These are phyloP conservation scores for Sporisorium sorghi DNA, from an alignment of 1,284 basidiomycete species.

Conservation along the genomic window DNA sequence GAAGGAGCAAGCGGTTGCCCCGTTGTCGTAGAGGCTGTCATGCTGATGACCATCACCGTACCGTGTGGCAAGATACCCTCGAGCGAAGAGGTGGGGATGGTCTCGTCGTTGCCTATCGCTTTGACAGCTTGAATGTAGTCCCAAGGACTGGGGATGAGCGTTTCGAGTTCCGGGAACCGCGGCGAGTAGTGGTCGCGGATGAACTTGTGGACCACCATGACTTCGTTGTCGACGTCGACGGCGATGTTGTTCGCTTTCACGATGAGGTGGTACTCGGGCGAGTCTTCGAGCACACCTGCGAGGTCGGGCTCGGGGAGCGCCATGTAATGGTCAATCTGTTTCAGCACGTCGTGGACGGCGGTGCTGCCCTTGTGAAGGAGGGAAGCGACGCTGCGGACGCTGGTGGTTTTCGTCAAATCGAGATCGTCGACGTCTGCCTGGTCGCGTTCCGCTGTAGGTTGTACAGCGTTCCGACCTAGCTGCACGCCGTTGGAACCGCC, in stretches of 20 bases:
- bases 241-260: slow-evolving; percentile 97
- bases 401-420: slow-evolving; percentile 86
- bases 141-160: slow-evolving; percentile 88
- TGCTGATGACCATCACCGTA: slow-evolving; percentile 93
- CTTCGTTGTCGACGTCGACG: slow-evolving; percentile 98
- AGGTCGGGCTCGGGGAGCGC: slow-evolving; percentile 81
- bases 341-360: slow-evolving; percentile 85
- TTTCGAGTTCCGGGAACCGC: slow-evolving; percentile 96
- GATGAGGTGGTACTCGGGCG: slow-evolving; percentile 95
- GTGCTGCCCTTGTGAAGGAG: slow-evolving; percentile 82
- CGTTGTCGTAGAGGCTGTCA: slow-evolving; percentile 86
- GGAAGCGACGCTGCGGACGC: slow-evolving; percentile 87
- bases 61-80: slow-evolving; percentile 86
- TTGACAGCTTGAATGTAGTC: slow-evolving; percentile 94
- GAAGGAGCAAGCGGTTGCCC: slow-evolving; percentile 79
- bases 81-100: slow-evolving; percentile 84
- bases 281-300: slow-evolving; percentile 82
- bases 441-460: slow-evolving; percentile 92
- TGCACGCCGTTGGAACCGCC: slow-evolving; percentile 8
- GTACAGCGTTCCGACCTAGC: slow-evolving; percentile 85
- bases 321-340: slow-evolving; percentile 83
- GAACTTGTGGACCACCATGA: slow-evolving; percentile 97
- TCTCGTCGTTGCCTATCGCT: slow-evolving; percentile 80
- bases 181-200: slow-evolving; percentile 97
- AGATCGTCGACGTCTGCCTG: slow-evolving; percentile 90